phyloP scores from a whole-genome alignment of 1,139 yeast species.

The Yamadazyma conglobata region DNA sequence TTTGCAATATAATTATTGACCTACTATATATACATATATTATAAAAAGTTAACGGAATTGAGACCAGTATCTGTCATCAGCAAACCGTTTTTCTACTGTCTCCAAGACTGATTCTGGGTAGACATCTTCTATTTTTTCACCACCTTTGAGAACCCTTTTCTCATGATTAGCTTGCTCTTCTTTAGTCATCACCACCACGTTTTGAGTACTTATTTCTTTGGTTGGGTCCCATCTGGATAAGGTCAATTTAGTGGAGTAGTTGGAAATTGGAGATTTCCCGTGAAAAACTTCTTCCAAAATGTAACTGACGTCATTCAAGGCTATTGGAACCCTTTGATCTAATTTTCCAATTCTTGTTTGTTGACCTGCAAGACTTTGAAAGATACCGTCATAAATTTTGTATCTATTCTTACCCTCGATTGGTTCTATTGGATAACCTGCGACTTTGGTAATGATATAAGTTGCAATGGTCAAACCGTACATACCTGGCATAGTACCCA shows the following conservation, averaged over 20 bases:
- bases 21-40: background rate
- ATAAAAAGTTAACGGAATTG: conserved; percentile 32
- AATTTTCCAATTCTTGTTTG: conserved; percentile 68
- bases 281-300: conserved; percentile 89
- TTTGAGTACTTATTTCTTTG: conserved; percentile 56
- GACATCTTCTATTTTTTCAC: conserved; percentile 57
- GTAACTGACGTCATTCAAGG: conserved; percentile 72
- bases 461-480: conserved; percentile 91
- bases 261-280: conserved; percentile 89
- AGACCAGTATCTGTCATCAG: conserved; percentile 71
- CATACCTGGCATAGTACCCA: conserved; percentile 96
- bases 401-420: conserved; percentile 88
- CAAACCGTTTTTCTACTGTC: conserved; percentile 58
- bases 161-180: conserved; percentile 85
- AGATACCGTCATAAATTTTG: conserved; percentile 76
- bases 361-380: conserved; percentile 85
- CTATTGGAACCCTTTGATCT: conserved; percentile 71
- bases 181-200: conserved; percentile 82
- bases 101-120: conserved; percentile 60
- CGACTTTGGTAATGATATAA: conserved; percentile 68
- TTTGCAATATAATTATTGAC: too few relatives aligned
- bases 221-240: conserved; percentile 81
- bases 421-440: conserved; percentile 87
- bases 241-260: conserved; percentile 73
- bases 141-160: conserved; percentile 63